phyloP scores from a whole-genome alignment of 441 rosid species.

The Arabidopsis lyrata region DNA sequence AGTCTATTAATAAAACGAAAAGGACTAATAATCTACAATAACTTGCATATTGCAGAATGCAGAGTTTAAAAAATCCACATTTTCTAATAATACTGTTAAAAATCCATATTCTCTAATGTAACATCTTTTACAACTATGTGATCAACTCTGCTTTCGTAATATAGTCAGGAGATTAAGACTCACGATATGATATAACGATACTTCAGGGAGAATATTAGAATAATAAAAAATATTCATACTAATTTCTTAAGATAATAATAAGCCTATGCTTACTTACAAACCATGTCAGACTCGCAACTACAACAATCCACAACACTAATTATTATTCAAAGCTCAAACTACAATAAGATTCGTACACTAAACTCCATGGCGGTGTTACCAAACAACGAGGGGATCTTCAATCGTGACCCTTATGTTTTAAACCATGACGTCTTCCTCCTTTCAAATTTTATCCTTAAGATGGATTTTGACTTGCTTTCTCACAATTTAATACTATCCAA shows the following conservation, averaged over 20 bases:
- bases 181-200: background rate
- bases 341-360: slow-evolving; percentile 49
- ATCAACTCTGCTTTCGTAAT: background rate
- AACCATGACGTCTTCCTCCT: slow-evolving; percentile 39
- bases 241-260: background rate
- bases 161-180: background rate
- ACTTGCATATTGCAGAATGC: background rate
- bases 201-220: background rate
- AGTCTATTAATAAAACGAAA: background rate
- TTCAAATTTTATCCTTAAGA: slow-evolving; percentile 38
- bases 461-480: slow-evolving; percentile 24
- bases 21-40: background rate
- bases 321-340: slow-evolving; percentile 30
- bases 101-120: background rate
- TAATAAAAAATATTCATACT: background rate
- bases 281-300: slow-evolving; percentile 14
- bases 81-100: background rate
- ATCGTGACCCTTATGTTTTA: slow-evolving; percentile 46
- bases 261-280: background rate
- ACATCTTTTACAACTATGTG: background rate
- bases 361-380: slow-evolving; percentile 41
- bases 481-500: background rate
- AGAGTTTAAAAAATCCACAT: background rate
- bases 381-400: slow-evolving; percentile 48
- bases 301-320: background rate